Percentiles rank a stretch among this genome's conserved stretches.
These are phyloP conservation scores for Paralagenidium karlingii DNA, from an alignment of 352 stramenopile genomes.

Conservation along the genomic window DNA sequence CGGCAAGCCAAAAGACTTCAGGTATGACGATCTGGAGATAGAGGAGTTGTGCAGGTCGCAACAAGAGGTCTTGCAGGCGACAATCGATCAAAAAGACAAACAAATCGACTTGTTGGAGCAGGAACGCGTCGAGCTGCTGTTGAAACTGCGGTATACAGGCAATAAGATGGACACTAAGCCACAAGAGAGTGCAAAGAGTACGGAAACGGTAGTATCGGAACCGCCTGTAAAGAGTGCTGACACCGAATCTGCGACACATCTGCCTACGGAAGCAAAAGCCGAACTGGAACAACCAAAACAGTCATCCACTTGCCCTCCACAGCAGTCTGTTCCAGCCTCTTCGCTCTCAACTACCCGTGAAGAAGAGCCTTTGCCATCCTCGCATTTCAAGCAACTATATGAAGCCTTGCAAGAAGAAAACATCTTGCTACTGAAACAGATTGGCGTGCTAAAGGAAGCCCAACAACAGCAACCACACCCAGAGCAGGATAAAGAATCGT, in stretches of 20 bases:
- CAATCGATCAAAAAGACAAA: constrained; percentile 45
- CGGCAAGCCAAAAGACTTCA: constrained; percentile 26
- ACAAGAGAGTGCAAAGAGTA: constrained; percentile 36
- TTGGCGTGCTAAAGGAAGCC: neutral
- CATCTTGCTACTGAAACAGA: no score
- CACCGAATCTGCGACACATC: neutral
- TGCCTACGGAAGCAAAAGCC: constrained; percentile 1
- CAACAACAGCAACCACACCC: neutral
- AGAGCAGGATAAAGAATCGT: neutral
- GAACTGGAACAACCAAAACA: constrained; percentile 4
- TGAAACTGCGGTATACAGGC: constrained; percentile 40
- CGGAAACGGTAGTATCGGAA: constrained; percentile 57
- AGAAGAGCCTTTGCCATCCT: no score
- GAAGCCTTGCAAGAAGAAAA: no score
- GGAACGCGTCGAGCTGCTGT: constrained; percentile 36
- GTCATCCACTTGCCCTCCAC: neutral
- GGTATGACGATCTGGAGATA: constrained; percentile 44
- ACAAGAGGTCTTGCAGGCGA: constrained; percentile 34
- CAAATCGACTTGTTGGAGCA: constrained; percentile 50
- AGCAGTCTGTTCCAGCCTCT: no score
- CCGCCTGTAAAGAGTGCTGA: constrained; percentile 10
- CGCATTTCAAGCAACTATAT: no score
- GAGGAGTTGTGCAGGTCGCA: constrained; percentile 40
- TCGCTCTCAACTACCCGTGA: no score
- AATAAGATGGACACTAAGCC: constrained; percentile 43